Base-by-base conservation (phyloP, 352 stramenopile species). In the Phytophthora hibernalis region DNA sequence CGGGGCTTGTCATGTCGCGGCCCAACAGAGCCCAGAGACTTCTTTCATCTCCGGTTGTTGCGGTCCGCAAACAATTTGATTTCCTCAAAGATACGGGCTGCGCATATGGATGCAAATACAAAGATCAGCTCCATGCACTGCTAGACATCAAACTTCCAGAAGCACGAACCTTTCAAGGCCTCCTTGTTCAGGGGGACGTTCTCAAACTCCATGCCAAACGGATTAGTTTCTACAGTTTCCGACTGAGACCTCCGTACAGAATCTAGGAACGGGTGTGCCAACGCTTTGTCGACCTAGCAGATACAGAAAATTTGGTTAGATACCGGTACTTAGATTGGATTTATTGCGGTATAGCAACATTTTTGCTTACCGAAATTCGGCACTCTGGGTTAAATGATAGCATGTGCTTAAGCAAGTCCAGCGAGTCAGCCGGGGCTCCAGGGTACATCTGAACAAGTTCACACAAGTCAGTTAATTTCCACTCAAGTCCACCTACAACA, bases 201-300 rank as follows among this genome's bases (percentile, higher is more conserved):
- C 54, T 96, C 89, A 70, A 96, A 95, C 52, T 95, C 87, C 89
- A 96, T 96, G 54, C 84, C 76, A 54, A 96, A 92, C n/a, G 87
- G 85, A 51, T 93, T 87, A 20, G 51, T 16, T 68, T 95, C 87
- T 57, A 88, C 80, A 20, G 72, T 80, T 67, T 96, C 87, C 0
- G 86, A 92, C 58, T 93, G 84, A 20, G 68, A 53, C 52, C 84
- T 80, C 40, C 89, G 84, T 60, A 96, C 85, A 24, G 88, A 80
- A 53, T 92, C 81, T 33, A 96, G 54, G 72, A 96, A 96, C 20
- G 87, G 84, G 63, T 96, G 89, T 43, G 84, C 77, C 40, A 96
- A 72, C 1, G 89, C 89, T 55, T 94, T 87, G 56, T 95, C 85
- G 37, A 96, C 85, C 85, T 93, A 51, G 68, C 40, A 30, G 16